Conservation (phyloP, 305 asterid genomes). For the Fraxinus greggii region DNA sequence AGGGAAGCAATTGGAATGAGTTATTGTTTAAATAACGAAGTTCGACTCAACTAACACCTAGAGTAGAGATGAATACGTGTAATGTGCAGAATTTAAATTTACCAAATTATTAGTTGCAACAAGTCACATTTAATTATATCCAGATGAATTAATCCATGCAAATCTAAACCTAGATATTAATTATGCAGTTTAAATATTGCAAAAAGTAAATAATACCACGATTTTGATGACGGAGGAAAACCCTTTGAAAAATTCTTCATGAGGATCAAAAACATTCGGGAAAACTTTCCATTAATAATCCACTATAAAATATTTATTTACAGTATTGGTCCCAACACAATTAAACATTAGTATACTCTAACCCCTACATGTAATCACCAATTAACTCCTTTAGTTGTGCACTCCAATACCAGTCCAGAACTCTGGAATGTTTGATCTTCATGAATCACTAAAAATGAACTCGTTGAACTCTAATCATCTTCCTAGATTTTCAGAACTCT, state of each 20-base stretch:
- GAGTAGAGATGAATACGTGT: background rate
- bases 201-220: background rate
- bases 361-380: background rate
- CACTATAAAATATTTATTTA: background rate
- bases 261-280: background rate
- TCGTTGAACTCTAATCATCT: background rate
- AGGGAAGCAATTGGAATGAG: background rate
- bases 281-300: background rate
- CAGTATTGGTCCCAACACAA: background rate
- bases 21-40: background rate
- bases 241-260: too few species aligned
- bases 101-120: background rate
- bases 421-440: background rate
- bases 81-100: background rate
- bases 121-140: background rate
- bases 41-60: background rate
- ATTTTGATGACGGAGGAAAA: background rate
- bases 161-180: background rate
- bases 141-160: background rate
- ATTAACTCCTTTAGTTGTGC: background rate
- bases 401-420: background rate
- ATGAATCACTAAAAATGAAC: background rate
- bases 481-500: background rate
- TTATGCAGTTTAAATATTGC: background rate
- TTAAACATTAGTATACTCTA: background rate